Base-by-base conservation (phyloP, 176 grass and related monocot species). In the Dendrocalamus sinicus region DNA sequence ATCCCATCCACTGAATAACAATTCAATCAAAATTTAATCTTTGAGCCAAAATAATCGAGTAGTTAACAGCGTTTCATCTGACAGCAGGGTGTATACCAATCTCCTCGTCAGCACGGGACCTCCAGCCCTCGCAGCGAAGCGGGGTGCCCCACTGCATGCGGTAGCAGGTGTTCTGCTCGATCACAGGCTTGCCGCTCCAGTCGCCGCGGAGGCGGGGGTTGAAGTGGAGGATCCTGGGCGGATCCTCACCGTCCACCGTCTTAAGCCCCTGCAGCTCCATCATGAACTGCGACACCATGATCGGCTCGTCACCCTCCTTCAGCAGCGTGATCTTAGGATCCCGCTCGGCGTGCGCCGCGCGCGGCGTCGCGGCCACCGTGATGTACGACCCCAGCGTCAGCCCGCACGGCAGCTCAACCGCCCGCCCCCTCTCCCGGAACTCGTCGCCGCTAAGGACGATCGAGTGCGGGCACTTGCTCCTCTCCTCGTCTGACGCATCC, bases 271-370 rank as follows among this genome's bases (percentile, higher is more conserved):
- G 92, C 60, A 99, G 87, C 86, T 99, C 96, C 88, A 99, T 91
- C 96, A 96, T 99, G 92, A 99, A 99, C 92, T 99, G 96, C 19
- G 96, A 99, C 41, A 99, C 94, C 96, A 99, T 94, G 84, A 96
- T 87, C 5, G 86, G 90, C 78, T 73, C 77, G 16, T 92, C 94
- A 28, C 90, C 92, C 71, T 99, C 93, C 76, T 55, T 92, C 44
- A 96, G 82, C 76, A 77, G 50, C 6, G 92, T 88, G 82, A 92
- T 99, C 85, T 92, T 96, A 41, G 96, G 96, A 84, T 96, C 93
- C 32, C 70, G 79, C 57, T 99, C 96, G 0, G 90, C 69, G 69
- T 99, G 96, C 19, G 96, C 96, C 26, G 19, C 17, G 41, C 71
- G 87, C 1, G 96, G 94, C 41, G 85, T 90, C 15, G 94, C 96